Conservation (phyloP, 352 stramenopile species). For the Achlya hypogyna region DNA sequence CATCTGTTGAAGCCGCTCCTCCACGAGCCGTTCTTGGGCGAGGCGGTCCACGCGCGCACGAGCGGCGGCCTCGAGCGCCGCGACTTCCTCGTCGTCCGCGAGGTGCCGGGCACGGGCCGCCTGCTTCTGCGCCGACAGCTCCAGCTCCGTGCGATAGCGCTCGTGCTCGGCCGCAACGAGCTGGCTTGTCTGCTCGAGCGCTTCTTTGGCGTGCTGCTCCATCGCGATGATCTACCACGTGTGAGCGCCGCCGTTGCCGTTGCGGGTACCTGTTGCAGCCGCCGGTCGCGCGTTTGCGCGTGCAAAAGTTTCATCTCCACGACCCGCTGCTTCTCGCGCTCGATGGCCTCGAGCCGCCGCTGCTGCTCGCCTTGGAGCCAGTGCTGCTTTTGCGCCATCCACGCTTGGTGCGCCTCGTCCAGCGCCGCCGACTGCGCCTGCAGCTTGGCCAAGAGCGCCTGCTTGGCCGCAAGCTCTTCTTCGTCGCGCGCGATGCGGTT, state of each 20-base stretch:
- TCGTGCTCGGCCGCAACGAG: conserved; percentile 55
- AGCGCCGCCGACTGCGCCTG: conserved; percentile 42
- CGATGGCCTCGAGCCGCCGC: conserved; percentile 43
- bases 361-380: conserved; percentile 55
- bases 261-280: conserved; percentile 6
- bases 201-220: conserved; percentile 47
- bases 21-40: conserved; percentile 47
- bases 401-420: conserved; percentile 50
- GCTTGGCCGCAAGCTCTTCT: conserved; percentile 51
- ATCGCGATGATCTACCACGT: conserved; percentile 50
- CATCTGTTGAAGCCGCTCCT: conserved; percentile 54
- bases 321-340: conserved; percentile 53
- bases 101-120: conserved; percentile 63
- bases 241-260: background rate
- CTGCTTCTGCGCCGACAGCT: conserved; percentile 45
- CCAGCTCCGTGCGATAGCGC: conserved; percentile 41
- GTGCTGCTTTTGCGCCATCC: conserved; percentile 48
- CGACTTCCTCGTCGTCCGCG: conserved; percentile 66
- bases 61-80: conserved; percentile 60
- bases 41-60: conserved; percentile 52
- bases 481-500: conserved; percentile 76
- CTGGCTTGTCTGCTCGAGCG: conserved; percentile 49
- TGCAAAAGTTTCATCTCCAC: conserved; percentile 62
- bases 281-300: conserved; percentile 50
- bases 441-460: conserved; percentile 45